Evolutionary conservation across 345 rosid genomes (phyloP).

Genomic region (Garcia nutans): DNA sequence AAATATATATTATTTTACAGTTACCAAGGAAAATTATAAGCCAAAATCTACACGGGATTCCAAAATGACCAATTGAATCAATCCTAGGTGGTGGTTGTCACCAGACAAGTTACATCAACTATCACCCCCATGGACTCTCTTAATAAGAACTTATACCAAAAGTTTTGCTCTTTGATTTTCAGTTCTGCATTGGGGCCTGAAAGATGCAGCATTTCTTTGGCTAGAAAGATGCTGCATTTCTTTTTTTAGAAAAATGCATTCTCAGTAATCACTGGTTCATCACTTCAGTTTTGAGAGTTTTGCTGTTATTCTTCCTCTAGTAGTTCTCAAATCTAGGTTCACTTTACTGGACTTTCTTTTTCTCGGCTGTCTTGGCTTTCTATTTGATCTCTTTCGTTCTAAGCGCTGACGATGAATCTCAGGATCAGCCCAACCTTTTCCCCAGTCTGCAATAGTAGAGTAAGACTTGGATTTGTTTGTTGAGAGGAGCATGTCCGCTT

Average conservation of each 20-base stretch:
- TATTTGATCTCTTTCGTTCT: slow-evolving; percentile 27
- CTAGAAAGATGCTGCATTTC: no score
- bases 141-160: no score
- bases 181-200: no score
- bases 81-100: background rate
- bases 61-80: background rate
- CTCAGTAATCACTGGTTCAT: background rate
- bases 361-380: slow-evolving; percentile 17
- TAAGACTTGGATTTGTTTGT: slow-evolving; percentile 32
- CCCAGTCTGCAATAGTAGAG: slow-evolving; percentile 66
- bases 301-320: slow-evolving; percentile 49
- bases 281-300: slow-evolving; percentile 37
- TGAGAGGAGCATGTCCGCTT: slow-evolving; percentile 80
- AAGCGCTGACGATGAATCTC: slow-evolving; percentile 67
- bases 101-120: background rate
- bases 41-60: no score
- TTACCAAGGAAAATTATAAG: background rate
- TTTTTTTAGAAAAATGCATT: no score
- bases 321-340: slow-evolving; percentile 34
- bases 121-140: no score
- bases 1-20: background rate
- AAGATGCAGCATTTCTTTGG: no score
- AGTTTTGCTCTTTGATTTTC: no score
- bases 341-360: slow-evolving; percentile 23
- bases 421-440: slow-evolving; percentile 93